Conservation (phyloP, 2,329 filamentous ascomycete species). For the Colletotrichum endophyticum region DNA sequence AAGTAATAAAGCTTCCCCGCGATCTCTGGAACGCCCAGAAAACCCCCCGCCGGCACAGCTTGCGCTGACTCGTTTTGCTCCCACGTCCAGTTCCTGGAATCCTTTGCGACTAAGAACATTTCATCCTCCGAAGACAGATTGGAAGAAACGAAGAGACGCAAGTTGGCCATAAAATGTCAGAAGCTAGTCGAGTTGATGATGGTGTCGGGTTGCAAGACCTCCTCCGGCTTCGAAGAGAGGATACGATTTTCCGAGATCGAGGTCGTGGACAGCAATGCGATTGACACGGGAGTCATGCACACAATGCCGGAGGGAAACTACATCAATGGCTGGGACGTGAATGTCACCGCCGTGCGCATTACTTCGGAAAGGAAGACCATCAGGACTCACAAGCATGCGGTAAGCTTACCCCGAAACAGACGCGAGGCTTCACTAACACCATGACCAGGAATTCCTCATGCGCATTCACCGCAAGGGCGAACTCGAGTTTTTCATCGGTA, state of each 20-base stretch:
- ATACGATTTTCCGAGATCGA: constrained; percentile 97
- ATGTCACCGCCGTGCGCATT: constrained; percentile 87
- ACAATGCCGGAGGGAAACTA: constrained; percentile 90
- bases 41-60: background rate
- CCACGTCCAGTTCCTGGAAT: constrained; percentile 80
- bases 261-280: constrained; percentile 90
- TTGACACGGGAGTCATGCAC: constrained; percentile 85
- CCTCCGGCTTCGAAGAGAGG: constrained; percentile 95
- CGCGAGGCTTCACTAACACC: background rate
- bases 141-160: constrained; percentile 93
- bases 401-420: constrained; percentile 45
- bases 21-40: background rate
- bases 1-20: constrained; percentile 41
- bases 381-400: constrained; percentile 88
- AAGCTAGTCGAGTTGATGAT: constrained; percentile 99
- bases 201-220: constrained; percentile 95
- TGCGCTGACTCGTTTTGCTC: constrained; percentile 11
- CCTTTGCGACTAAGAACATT: constrained; percentile 95
- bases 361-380: constrained; percentile 84
- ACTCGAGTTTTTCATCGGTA: constrained; percentile 78
- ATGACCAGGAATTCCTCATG: constrained; percentile 81
- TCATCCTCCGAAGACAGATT: constrained; percentile 95
- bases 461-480: constrained; percentile 81
- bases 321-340: constrained; percentile 96
- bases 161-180: constrained; percentile 89